Evolutionary conservation across 352 stramenopile genomes (phyloP), one percentile per base, ranked within the genome.

Genomic region (Globisporangium okanoganense): DNA sequence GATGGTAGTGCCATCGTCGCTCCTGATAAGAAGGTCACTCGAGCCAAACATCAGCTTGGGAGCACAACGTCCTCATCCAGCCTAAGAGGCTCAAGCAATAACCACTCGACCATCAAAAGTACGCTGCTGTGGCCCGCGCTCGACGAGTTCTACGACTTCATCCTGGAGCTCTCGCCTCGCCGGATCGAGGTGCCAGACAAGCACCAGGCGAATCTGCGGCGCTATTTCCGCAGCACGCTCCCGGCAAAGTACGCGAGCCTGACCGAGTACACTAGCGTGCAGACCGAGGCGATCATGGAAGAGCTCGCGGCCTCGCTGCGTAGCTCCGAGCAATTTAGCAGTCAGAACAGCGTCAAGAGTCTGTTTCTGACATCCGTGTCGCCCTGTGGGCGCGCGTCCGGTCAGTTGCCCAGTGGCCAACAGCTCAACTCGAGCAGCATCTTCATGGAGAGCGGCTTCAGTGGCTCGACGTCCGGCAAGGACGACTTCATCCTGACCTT

Each of bases 91-190:
- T 25, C 31, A n/a, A 36, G 16, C 52, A 56, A 12, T 10, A 54
- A 1, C 16, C n/a, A 43, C 36, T n/a, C 36, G 12, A n/a, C 51
- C 0, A 16, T 71, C 22, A 86, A 79, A 49, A 87, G 74, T 47
- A 84, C 81, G 8, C 52, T 88, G 22, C 57, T 92, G 22, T 94
- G 85, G 85, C 85, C 85, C 36, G 73, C 70, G 6, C 62, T 94
- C 10, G 78, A 92, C 43, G 78, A 89, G 1, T 91, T 92, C 35
- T 90, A 90, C 62, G 76, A 85, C 43, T 88, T 88, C 51, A 51
- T 94, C 13, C 53, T 94, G n/a, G 69, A 83, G 27, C 47, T 92
- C 14, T 82, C 77, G 14, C 80, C 82, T 20, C 73, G 55, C 7
- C 73, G 75, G 24, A 65, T 83, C 48, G 70, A 67, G 47, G 55